Evolutionary conservation across 176 grass and related monocot genomes (phyloP), one percentile per base, ranked within the genome.

Genomic region (Raddia guianensis): DNA sequence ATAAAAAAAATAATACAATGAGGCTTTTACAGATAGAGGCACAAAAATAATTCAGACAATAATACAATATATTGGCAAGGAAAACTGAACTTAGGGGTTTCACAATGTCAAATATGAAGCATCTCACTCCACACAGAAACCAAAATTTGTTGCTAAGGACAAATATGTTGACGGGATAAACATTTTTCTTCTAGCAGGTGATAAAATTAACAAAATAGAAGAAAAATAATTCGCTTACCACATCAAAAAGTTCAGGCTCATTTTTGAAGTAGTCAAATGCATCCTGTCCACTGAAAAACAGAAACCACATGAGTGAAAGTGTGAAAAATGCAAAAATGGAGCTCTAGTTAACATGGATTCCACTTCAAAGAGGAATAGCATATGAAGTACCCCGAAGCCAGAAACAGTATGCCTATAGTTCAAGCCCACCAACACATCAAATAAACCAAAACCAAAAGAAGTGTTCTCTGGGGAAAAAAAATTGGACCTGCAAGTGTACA

Each of bases 201-300:
- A 5, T 18, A 43, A 2, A 9, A 72, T 42, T 71, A 64, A 56
- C 32, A 79, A 52, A 3, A 60, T 42, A 35, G 49, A 57, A 12
- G 6, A 57, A 45, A 66, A 64, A 46, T 65, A 43, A 35, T 35
- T 70, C 49, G 18, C 67, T 14, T 93, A 98, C 96, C 96, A 93
- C 92, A 86, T 85, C 79, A 82, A 98, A 98, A 78, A 95, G 86
- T 18, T 89, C 74, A 7, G 90, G 96, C 15, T 95, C 92, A 19
- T 86, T 62, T 74, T 89, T 95, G 76, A 98, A 98, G 78, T 93
- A 93, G 66, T 95, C 77, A 81, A 95, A 98, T 9, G 95, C 92
- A 73, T 98, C 95, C 72, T 86, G 45, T 53, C 95, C 90, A 66
- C 90, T 97, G 92, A 79, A 79, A 84, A 83, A 74, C 12, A 76